These are phyloP conservation scores for Alternaria sp. DNA, from an alignment of 2,329 filamentous ascomycete genomes.

Conservation along the genomic window DNA sequence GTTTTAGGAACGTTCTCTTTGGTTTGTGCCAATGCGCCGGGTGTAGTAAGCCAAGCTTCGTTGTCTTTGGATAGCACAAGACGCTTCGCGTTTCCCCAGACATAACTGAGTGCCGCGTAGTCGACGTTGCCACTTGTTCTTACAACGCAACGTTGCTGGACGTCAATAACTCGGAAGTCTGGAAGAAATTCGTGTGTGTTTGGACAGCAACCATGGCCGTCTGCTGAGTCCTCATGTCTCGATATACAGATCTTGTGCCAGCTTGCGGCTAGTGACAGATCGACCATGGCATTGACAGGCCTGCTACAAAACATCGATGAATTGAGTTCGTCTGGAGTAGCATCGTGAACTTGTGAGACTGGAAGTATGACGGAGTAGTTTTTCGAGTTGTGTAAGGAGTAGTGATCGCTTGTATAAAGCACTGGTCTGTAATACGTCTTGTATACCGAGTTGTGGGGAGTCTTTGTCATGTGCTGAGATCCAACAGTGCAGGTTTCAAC, in stretches of 20 bases:
- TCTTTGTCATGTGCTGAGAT: background rate
- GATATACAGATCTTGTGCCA: background rate
- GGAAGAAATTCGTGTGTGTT: background rate
- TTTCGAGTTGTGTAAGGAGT: too few relatives aligned
- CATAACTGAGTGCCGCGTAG: conserved; percentile 15
- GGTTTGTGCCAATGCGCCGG: conserved; percentile 1
- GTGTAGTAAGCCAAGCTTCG: background rate
- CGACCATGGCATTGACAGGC: background rate
- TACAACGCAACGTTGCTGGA: background rate
- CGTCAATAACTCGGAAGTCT: background rate
- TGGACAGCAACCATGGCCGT: background rate
- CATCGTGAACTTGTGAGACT: background rate
- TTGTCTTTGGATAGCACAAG: conserved; percentile 3
- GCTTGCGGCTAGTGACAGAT: background rate
- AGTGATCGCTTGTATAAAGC: too few relatives aligned
- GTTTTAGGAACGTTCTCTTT: background rate
- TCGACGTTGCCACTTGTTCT: background rate
- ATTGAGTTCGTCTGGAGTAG: fast-evolving
- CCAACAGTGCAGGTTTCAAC: too few relatives aligned
- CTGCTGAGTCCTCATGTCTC: background rate
- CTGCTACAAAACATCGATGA: background rate
- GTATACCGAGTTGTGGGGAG: background rate
- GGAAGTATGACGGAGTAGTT: background rate
- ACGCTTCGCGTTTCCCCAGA: conserved; percentile 11
- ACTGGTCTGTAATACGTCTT: background rate